These are phyloP conservation scores for Avicennia marina DNA, from an alignment of 257 asterid species.

Conservation along the genomic window DNA sequence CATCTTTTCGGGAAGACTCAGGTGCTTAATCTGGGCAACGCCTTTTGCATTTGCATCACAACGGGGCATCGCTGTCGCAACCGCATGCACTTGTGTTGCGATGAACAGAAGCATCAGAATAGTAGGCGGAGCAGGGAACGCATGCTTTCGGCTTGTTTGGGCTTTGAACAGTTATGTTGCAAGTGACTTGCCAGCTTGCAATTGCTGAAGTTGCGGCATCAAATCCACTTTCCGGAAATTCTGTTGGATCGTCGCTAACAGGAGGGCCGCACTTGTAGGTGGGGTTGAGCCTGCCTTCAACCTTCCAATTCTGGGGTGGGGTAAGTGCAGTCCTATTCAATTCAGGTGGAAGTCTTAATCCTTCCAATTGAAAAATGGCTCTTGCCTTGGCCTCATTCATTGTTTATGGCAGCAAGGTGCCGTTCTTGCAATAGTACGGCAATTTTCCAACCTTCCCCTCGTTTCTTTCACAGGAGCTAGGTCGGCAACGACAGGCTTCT, in stretches of 20 bases:
- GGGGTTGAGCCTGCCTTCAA: conserved; percentile 68
- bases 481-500: conserved; percentile 67
- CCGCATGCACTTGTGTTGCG: conserved; percentile 47
- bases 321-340: conserved; percentile 57
- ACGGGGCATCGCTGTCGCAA: no score
- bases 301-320: conserved; percentile 87
- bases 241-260: conserved; percentile 50
- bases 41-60: conserved; percentile 59
- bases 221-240: conserved; percentile 75
- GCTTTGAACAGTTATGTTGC: conserved; percentile 73
- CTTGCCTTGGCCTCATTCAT: conserved; percentile 71
- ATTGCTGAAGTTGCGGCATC: conserved; percentile 44
- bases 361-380: conserved; percentile 77
- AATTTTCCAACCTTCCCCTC: conserved; percentile 75
- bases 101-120: conserved; percentile 54
- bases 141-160: conserved; percentile 58
- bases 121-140: conserved; percentile 80
- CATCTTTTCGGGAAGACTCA: conserved; percentile 33
- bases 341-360: conserved; percentile 82
- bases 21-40: conserved; percentile 44
- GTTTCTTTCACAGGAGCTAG: conserved; percentile 51
- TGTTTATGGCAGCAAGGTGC: conserved; percentile 52
- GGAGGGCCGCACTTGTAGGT: conserved; percentile 77
- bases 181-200: conserved; percentile 76
- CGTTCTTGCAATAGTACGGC: conserved; percentile 76